Conservation (phyloP, 2,329 filamentous ascomycete species). For the Xylariales sp. region DNA sequence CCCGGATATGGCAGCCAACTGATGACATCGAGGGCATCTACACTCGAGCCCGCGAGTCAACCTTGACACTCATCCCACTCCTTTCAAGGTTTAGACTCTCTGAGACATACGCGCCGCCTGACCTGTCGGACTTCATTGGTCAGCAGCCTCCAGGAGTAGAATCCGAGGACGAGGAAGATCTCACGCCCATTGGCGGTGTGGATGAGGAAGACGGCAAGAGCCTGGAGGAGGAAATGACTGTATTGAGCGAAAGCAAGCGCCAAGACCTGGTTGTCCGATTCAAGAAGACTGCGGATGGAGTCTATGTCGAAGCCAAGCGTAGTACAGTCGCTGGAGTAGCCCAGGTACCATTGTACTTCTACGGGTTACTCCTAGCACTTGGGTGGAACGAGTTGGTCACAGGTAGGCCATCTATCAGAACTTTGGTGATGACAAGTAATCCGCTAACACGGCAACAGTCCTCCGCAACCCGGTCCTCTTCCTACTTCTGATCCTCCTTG, state of each 20-base stretch:
- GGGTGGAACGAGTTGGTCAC: conserved; percentile 99
- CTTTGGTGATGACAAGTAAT: not conserved
- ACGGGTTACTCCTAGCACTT: conserved; percentile 77
- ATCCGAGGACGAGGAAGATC: conserved; percentile 82
- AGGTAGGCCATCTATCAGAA: conserved; percentile 53
- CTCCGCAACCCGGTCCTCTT: conserved; percentile 92
- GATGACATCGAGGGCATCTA: conserved; percentile 98
- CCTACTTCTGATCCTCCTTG: conserved; percentile 74
- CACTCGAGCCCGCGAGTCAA: conserved; percentile 87
- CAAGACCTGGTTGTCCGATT: conserved; percentile 91
- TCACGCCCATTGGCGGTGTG: conserved; percentile 83
- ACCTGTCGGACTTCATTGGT: conserved; percentile 82
- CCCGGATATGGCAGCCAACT: conserved; percentile 91
- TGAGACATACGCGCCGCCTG: conserved; percentile 69
- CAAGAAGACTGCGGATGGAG: conserved; percentile 96
- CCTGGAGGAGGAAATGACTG: conserved; percentile 91
- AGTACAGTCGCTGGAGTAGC: conserved; percentile 93
- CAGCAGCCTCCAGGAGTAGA: conserved; percentile 69
- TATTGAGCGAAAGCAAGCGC: conserved; percentile 84
- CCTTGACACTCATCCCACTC: conserved; percentile 83
- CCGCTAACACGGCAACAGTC: conserved; percentile 48
- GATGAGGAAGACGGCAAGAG: conserved; percentile 94
- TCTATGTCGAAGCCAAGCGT: conserved; percentile 96
- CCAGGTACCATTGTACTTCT: conserved; percentile 93
- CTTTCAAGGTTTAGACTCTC: conserved; percentile 78